A percentile compares a stretch with the other conserved stretches of the same genome.
phyloP scores from a whole-genome alignment of 176 grass and related monocot genomes.

The Oryza australiensis region DNA sequence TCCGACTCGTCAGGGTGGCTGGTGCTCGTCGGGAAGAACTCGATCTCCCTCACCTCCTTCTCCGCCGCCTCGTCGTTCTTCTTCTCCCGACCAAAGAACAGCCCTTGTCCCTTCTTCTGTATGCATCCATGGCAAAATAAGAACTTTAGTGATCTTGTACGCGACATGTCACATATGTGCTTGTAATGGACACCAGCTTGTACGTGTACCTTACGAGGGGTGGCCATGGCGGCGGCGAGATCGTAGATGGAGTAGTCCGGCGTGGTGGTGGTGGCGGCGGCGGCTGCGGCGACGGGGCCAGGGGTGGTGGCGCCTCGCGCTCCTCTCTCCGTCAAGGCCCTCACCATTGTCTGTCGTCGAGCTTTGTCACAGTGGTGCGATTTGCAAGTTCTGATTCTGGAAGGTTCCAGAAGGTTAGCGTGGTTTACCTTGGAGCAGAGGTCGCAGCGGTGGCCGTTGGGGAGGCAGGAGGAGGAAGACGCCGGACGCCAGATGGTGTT shows the following conservation, averaged over 20 bases:
- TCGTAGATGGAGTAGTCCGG: conserved; percentile 54
- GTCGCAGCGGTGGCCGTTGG: conserved; percentile 50
- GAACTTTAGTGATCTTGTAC: background rate
- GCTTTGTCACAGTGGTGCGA: background rate
- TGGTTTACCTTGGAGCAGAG: conserved; percentile 57
- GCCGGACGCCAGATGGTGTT: conserved; percentile 47
- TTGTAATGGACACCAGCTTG: background rate
- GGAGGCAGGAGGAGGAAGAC: conserved; percentile 40
- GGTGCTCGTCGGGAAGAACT: conserved; percentile 59
- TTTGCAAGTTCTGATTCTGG: background rate
- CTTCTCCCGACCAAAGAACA: conserved; percentile 17
- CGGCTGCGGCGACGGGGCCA: background rate
- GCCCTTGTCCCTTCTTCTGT: conserved; percentile 9
- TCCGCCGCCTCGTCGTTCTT: conserved; percentile 8
- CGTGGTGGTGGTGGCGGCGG: background rate
- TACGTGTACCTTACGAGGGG: conserved; percentile 39
- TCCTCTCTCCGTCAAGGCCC: conserved; percentile 31
- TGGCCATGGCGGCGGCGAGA: conserved; percentile 47
- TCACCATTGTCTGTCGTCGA: conserved; percentile 38
- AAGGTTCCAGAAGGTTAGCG: conserved; percentile 1
- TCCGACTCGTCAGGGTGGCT: background rate
- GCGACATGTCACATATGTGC: background rate
- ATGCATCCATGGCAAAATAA: background rate
- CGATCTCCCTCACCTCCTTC: conserved; percentile 57
- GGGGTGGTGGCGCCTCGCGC: background rate